Conservation (phyloP, 2,329 filamentous ascomycete species). For the Ophiosphaerella narmari region DNA sequence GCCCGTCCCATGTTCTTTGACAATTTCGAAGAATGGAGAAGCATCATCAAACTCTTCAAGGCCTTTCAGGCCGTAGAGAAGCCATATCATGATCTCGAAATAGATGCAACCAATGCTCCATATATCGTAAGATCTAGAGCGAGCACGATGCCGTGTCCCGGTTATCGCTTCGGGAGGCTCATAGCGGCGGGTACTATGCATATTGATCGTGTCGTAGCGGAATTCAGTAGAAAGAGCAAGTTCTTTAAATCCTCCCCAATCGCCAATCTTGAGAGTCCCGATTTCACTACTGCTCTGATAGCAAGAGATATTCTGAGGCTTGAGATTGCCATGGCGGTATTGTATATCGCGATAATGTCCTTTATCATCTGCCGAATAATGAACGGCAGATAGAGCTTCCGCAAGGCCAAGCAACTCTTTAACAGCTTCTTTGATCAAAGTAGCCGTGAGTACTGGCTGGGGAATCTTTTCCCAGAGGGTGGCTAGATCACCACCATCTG, state of each 20-base stretch:
- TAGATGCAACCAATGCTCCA: constrained; percentile 34
- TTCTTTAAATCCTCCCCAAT: constrained; percentile 18
- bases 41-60: constrained; percentile 2
- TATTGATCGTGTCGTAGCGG: constrained; percentile 6
- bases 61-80: constrained; percentile 16
- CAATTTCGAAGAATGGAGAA: background rate
- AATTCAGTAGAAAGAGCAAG: constrained; percentile 5
- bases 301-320: constrained; percentile 47
- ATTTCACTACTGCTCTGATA: constrained; percentile 9
- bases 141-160: background rate
- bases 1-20: background rate
- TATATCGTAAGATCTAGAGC: constrained; percentile 26
- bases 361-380: constrained; percentile 3
- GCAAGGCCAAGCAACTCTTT: constrained; percentile 19
- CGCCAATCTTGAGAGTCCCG: constrained; percentile 21
- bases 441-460: constrained; percentile 5
- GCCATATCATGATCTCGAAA: constrained; percentile 26
- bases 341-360: constrained; percentile 1
- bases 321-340: constrained; percentile 42
- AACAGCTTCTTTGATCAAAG: constrained; percentile 3
- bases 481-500: constrained; percentile 22
- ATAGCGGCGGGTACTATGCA: constrained; percentile 18
- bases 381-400: constrained; percentile 21
- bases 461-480: constrained; percentile 17
- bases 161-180: constrained; percentile 17